Evolutionary conservation across 192 early-diverging fungal species (phyloP), one percentile per base, ranked within the genome.

Genomic region (Coemansia sp.): DNA sequence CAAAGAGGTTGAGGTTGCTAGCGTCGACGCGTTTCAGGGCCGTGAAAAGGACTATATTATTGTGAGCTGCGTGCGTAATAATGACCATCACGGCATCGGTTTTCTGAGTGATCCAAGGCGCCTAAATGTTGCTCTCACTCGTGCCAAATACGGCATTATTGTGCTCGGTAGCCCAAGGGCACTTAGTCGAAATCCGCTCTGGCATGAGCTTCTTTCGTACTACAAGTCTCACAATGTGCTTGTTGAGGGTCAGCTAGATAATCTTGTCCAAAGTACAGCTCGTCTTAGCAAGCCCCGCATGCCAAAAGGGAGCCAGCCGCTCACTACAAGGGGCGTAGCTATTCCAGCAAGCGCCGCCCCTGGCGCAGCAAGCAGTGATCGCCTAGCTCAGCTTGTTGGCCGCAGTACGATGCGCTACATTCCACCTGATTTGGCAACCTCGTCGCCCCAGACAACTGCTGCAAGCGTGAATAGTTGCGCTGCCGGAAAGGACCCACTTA

Each of bases 11-110:
- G 98, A 99, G 73, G 95, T 99, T 5, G 96, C 96, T 26, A 95
- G 93, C 72, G 97, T 99, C 11, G 97, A 99, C 66, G 96, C 97
- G 8, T 99, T 99, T 89, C 97, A 99, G 67, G 97, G 97, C 46
- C 93, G 97, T 72, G 97, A 99, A 73, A 99, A 99, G 83, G 97
- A 98, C 72, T 99, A 98, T 66, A 98, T 99, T 65, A 98, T 99
- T 73, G 84, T 99, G 61, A 93, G 93, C 65, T 98, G 95, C 73
- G 97, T 99, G 41, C 90, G 97, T 45, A 94, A 93, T 65, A 99
- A 99, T 79, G 96, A 98, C 61, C 93, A 95, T 69, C 96, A 95
- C 67, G 96, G 96, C 11, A 98, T 98, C 67, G 94, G 93, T 39
- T 96, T 96, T 77, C 82, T 96, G 71, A 94, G 88, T 65, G 94